phyloP scores from a whole-genome alignment of 2,329 filamentous ascomycete species.

The Xylariaceae sp. region DNA sequence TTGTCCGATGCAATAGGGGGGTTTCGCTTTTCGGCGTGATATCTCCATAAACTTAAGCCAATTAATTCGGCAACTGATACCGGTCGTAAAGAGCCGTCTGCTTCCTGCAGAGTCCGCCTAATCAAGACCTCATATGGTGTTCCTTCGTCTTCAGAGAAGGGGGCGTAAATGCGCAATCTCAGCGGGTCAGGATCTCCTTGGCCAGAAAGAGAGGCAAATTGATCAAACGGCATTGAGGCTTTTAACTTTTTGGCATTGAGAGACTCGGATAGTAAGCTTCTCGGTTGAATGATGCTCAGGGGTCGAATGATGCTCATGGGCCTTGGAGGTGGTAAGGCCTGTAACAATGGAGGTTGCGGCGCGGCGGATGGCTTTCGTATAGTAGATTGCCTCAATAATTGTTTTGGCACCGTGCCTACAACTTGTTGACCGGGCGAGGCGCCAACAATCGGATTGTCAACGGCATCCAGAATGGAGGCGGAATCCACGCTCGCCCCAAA shows the following conservation, averaged over 20 bases:
- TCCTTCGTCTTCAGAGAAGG: constrained; percentile 63
- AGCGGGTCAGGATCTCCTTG: constrained; percentile 76
- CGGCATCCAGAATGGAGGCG: constrained; percentile 65
- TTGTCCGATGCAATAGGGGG: constrained; percentile 64
- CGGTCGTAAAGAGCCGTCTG: constrained; percentile 57
- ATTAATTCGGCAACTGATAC: constrained; percentile 80
- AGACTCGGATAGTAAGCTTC: constrained; percentile 68
- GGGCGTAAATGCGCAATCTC: constrained; percentile 73
- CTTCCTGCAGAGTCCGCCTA: constrained; percentile 65
- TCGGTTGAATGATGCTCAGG: constrained; percentile 65
- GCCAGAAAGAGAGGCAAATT: constrained; percentile 72
- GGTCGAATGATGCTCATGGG: constrained; percentile 63
- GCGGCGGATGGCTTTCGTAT: constrained; percentile 60
- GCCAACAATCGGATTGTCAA: constrained; percentile 56
- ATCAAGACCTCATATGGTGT: constrained; percentile 72
- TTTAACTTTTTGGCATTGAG: constrained; percentile 71
- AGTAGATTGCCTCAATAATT: constrained; percentile 61
- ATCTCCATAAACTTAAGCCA: constrained; percentile 73
- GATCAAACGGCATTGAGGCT: constrained; percentile 69
- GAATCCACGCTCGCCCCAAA: constrained; percentile 69
- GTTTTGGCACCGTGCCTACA: constrained; percentile 62
- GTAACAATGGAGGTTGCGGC: constrained; percentile 55
- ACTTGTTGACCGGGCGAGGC: constrained; percentile 55
- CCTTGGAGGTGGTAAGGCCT: constrained; percentile 68
- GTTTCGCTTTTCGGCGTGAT: constrained; percentile 72